A percentile compares a stretch with the other conserved stretches of the same genome.
Conservation (phyloP, 305 asterid genomes). For the Lippia alba region DNA sequence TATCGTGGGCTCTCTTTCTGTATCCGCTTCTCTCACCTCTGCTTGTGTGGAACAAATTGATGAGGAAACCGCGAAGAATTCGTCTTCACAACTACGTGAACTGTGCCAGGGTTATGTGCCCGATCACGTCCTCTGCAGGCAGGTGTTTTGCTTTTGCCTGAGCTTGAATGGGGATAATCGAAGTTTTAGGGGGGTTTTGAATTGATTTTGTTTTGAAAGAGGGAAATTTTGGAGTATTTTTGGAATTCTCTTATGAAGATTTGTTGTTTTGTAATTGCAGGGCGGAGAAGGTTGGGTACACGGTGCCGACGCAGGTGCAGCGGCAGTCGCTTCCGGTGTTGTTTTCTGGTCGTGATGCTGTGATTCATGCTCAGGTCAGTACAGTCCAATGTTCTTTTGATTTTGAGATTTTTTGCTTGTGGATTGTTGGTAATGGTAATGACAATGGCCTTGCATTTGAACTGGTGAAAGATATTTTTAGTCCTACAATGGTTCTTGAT, state of each 20-base stretch:
- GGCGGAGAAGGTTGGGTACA: conserved; percentile 85
- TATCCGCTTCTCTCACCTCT: conserved; percentile 50
- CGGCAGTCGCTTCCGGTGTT: conserved; percentile 73
- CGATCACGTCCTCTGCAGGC: conserved; percentile 77
- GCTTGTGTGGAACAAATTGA: conserved; percentile 32
- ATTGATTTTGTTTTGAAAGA: background rate
- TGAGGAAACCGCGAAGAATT: conserved; percentile 30
- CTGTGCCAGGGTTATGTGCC: conserved; percentile 81
- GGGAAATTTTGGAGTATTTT: background rate
- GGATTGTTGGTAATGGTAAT: conserved; percentile 28
- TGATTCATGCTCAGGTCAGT: conserved; percentile 94
- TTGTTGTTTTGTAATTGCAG: conserved; percentile 48
- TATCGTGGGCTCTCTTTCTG: conserved; percentile 27
- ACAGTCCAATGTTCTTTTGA: conserved; percentile 2
- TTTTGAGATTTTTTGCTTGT: conserved; percentile 9
- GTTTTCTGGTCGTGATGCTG: conserved; percentile 79
- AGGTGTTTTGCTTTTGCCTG: conserved; percentile 29
- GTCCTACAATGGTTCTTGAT: conserved; percentile 11
- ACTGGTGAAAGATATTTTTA: background rate
- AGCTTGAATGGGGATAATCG: background rate
- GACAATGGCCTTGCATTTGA: background rate
- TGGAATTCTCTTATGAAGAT: background rate
- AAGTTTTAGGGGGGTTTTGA: conserved; percentile 17
- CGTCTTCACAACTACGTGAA: conserved; percentile 50
- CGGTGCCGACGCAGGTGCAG: conserved; percentile 76